phyloP scores from a whole-genome alignment of 2,329 filamentous ascomycete species.

The Fusarium lateritium region DNA sequence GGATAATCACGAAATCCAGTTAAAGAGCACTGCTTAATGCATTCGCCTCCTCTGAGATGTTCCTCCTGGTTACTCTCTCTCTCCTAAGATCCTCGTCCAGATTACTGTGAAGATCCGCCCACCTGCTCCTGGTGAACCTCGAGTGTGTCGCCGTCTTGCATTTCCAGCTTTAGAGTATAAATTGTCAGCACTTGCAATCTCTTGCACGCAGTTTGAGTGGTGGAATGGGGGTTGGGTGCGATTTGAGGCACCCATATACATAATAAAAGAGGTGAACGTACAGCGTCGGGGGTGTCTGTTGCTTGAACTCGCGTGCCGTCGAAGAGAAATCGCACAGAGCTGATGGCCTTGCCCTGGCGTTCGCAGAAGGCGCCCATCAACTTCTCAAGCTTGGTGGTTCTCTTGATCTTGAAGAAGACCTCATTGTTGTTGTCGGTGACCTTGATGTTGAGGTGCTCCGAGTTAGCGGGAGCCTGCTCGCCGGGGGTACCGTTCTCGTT shows the following conservation, averaged over 20 bases:
- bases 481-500: constrained; percentile 66
- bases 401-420: constrained; percentile 99
- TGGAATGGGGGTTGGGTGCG: neutral
- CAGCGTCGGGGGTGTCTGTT: constrained; percentile 90
- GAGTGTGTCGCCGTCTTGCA: constrained; percentile 95
- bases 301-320: constrained; percentile 94
- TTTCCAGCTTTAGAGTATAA: constrained; percentile 79
- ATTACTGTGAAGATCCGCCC: constrained; percentile 69
- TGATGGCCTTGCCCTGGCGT: constrained; percentile 88
- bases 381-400: constrained; percentile 95
- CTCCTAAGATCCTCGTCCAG: constrained; percentile 3
- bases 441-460: constrained; percentile 98
- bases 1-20: constrained; percentile 30
- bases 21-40: constrained; percentile 25
- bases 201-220: neutral
- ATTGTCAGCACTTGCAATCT: constrained; percentile 24
- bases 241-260: neutral
- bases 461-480: constrained; percentile 62
- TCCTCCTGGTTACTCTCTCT: constrained; percentile 5
- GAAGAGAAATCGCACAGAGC: constrained; percentile 93
- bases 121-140: constrained; percentile 99
- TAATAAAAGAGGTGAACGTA: constrained; percentile 66
- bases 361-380: constrained; percentile 99
- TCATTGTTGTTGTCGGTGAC: constrained; percentile 99
- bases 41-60: constrained; percentile 19